phyloP scores from a whole-genome alignment of 1,284 basidiomycete genomes.

The Boletus albobrunnescens region DNA sequence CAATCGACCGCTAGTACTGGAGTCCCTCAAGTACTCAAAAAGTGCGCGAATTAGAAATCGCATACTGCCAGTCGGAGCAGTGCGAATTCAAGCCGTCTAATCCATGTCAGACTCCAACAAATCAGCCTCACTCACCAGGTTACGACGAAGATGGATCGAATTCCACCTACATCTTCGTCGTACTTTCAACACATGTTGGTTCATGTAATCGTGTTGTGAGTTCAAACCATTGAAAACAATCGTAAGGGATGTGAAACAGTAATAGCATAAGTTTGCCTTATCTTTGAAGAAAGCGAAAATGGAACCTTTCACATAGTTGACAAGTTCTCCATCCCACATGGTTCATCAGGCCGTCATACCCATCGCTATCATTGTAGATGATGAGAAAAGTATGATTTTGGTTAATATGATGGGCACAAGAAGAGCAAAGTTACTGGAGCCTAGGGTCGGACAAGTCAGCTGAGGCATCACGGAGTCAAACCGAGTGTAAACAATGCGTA shows the following conservation, averaged over 20 bases:
- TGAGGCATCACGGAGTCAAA: neutral
- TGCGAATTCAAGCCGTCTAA: neutral
- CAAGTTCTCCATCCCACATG: neutral
- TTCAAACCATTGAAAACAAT: conserved; percentile 4
- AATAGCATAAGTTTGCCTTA: conserved; percentile 8
- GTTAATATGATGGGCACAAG: neutral
- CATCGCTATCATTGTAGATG: neutral
- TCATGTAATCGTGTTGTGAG: neutral
- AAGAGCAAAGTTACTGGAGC: neutral
- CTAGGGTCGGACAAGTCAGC: conserved; percentile 3
- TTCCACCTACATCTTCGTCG: neutral
- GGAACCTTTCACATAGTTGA: neutral
- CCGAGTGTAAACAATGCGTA: conserved; percentile 7
- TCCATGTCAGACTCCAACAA: neutral
- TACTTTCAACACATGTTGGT: conserved; percentile 1
- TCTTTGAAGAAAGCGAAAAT: conserved; percentile 2
- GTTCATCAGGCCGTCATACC: neutral
- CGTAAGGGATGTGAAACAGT: neutral
- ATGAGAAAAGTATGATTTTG: conserved; percentile 5
- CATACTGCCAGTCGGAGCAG: no score
- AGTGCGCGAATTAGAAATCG: neutral
- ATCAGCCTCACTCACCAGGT: conserved; percentile 9
- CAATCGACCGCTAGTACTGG: neutral
- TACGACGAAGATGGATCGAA: neutral
- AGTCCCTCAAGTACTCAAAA: neutral